These are phyloP conservation scores for Colletotrichum sansevieriae DNA, from an alignment of 2,329 filamentous ascomycete genomes.

Conservation along the genomic window DNA sequence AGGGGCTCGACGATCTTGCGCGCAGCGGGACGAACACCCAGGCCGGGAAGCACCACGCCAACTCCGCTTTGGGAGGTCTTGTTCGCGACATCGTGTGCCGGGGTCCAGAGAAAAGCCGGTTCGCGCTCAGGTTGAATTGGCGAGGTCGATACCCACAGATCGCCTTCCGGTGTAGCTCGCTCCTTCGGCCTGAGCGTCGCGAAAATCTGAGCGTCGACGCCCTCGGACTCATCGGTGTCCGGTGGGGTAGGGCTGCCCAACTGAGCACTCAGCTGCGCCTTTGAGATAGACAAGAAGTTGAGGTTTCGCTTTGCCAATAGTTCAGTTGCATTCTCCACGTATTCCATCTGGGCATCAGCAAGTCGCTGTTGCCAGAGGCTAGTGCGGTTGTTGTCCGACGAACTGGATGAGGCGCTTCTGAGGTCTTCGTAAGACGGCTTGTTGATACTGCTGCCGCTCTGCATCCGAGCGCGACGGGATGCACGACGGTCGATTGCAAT, in stretches of 20 bases:
- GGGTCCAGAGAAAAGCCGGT: slow-evolving; percentile 18
- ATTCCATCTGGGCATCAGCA: slow-evolving; percentile 60
- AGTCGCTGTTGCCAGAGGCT: slow-evolving; percentile 60
- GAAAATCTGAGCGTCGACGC: slow-evolving; percentile 48
- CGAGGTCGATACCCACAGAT: slow-evolving; percentile 34
- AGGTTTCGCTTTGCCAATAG: slow-evolving; percentile 53
- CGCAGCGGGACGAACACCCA: slow-evolving; percentile 51
- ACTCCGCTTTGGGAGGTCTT: slow-evolving; percentile 18
- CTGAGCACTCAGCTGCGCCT: slow-evolving; percentile 45
- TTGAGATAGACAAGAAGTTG: slow-evolving; percentile 54
- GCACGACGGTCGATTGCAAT: slow-evolving; percentile 55
- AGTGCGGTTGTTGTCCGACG: slow-evolving; percentile 49
- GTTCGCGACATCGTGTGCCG: slow-evolving; percentile 28
- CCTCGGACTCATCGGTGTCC: slow-evolving; percentile 63
- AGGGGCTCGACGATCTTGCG: slow-evolving; percentile 53
- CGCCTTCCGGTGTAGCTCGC: slow-evolving; percentile 30
- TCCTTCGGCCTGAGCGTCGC: slow-evolving; percentile 38
- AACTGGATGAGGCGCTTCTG: slow-evolving; percentile 48
- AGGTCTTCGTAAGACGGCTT: slow-evolving; percentile 46
- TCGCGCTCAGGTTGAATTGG: slow-evolving; percentile 35
- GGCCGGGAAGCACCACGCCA: slow-evolving; percentile 45
- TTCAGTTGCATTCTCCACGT: slow-evolving; percentile 56
- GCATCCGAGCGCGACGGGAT: slow-evolving; percentile 54
- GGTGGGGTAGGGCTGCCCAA: slow-evolving; percentile 67
- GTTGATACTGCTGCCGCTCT: slow-evolving; percentile 47